Base-by-base conservation (phyloP, 2,329 filamentous ascomycete genomes). In the Fusarium verrucosum region DNA sequence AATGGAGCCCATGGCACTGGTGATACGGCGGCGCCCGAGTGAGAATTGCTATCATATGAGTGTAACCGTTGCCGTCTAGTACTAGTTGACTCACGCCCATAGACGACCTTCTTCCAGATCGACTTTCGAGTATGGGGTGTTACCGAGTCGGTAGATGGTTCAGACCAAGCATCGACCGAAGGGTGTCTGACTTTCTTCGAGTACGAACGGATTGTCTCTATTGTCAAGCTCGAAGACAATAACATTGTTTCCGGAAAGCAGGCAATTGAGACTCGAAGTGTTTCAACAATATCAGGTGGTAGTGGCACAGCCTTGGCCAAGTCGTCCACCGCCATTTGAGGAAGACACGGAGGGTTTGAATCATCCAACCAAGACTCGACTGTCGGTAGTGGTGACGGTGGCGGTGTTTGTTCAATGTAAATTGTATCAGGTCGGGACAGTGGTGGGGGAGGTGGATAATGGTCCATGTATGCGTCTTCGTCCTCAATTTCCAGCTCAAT, bases 181-280 rank as follows among this genome's bases (percentile, higher is more conserved):
- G 76, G 75, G n/a, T 82, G 83, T 43, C 79, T 79, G 35, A 85
- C 71, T 67, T 85, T 86, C 47, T 78, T 83, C 0, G 84, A 82
- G 64, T 86, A 86, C 25, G 79, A 73, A 16, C 85, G 83, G 55
- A 88, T 85, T 0, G 82, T 86, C 72, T 87, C 85, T 44, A 87
- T 78, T 1, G 85, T 82, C 6, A 87, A 75, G 66, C 82, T 86
- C 0, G 80, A 82, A 7, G 84, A 82, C 11, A 83, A 75, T 2
- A 87, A 80, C 81, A 87, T 85, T 2, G 84, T 86, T 64, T 86
- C 84, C 0, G 85, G 85, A 62, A 88, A 88, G 65, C 83, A 86
- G 7, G 80, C 76, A 11, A 86, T 80, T 0, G 82, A 85, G 7
- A 85, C 79, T 25, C 82, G 77, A 5, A 87, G 75, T 1, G 80